A percentile compares a stretch with the other conserved stretches of the same genome.
These are phyloP conservation scores for Erysimum pusillum DNA, from an alignment of 441 rosid genomes.

Conservation along the genomic window DNA sequence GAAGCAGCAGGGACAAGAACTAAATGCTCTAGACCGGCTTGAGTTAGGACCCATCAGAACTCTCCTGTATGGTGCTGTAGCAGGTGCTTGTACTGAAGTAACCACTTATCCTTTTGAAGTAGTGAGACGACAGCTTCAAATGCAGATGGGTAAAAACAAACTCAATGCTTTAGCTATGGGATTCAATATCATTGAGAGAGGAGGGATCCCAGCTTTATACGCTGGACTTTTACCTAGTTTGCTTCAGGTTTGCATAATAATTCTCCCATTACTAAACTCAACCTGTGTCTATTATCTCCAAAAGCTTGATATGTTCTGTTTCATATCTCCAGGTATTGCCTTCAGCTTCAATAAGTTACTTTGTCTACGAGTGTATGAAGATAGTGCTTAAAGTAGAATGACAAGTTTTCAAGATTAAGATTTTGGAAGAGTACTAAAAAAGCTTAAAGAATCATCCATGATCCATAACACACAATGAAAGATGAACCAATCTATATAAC, in stretches of 20 bases:
- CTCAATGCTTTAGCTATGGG: constrained; percentile 68
- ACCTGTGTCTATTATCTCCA: background rate
- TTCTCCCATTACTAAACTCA: background rate
- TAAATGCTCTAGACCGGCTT: constrained; percentile 74
- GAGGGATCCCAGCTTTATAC: constrained; percentile 85
- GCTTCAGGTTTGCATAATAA: constrained; percentile 65
- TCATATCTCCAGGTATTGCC: constrained; percentile 71
- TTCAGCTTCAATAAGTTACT: constrained; percentile 83
- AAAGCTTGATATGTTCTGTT: constrained; percentile 33
- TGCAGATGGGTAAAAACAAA: constrained; percentile 66
- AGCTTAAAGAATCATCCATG: constrained; percentile 10
- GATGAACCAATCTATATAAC: constrained; percentile 6
- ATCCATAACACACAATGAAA: constrained; percentile 8
- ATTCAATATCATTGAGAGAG: constrained; percentile 63
- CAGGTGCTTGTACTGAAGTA: constrained; percentile 91
- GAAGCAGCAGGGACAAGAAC: constrained; percentile 63
- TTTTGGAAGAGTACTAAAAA: constrained; percentile 21
- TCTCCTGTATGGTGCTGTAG: constrained; percentile 74
- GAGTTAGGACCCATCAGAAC: constrained; percentile 85
- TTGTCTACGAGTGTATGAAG: constrained; percentile 89
- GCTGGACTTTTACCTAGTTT: constrained; percentile 83
- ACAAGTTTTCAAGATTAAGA: constrained; percentile 9
- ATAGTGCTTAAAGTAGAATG: constrained; percentile 74
- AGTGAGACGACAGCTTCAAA: constrained; percentile 80
- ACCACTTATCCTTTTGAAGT: constrained; percentile 87